Evolutionary conservation across 345 rosid genomes (phyloP).

Genomic region (Arabidopsis suecica): DNA sequence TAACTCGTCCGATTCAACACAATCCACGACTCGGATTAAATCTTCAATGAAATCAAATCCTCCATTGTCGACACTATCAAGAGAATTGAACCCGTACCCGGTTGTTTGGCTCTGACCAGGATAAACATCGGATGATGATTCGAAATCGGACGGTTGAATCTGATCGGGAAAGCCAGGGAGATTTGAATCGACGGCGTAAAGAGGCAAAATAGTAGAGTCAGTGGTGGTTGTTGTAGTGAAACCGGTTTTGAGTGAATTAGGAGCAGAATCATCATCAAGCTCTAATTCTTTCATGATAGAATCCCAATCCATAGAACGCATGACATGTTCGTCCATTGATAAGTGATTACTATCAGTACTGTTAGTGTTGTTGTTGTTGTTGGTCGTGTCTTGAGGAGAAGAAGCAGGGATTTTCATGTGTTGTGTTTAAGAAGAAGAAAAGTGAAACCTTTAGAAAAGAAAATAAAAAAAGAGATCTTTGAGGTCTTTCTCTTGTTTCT

Average conservation of each 20-base stretch:
- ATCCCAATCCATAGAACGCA: conserved; percentile 88
- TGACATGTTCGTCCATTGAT: conserved; percentile 57
- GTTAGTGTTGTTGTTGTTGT: conserved; percentile 36
- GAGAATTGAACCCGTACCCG: conserved; percentile 39
- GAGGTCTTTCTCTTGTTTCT: conserved; percentile 1
- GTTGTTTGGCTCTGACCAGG: conserved; percentile 40
- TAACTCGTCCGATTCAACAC: conserved; percentile 76
- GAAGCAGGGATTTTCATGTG: conserved; percentile 72
- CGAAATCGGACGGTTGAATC: conserved; percentile 54
- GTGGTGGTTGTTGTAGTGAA: not conserved
- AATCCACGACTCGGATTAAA: conserved; percentile 77
- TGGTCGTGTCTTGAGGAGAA: conserved; percentile 50
- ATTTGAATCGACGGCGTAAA: conserved; percentile 41
- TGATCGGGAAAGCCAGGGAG: conserved; percentile 48
- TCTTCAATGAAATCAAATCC: conserved; percentile 76
- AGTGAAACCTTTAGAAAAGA: not conserved
- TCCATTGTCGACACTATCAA: conserved; percentile 38
- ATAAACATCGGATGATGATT: conserved; percentile 53
- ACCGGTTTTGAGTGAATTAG: conserved; percentile 32
- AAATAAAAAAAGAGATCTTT: not conserved
- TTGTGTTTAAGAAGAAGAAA: not conserved
- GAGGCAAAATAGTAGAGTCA: conserved; percentile 29
- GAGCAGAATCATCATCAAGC: conserved; percentile 62
- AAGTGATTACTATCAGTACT: conserved; percentile 37
- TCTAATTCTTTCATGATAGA: conserved; percentile 83